Base-by-base conservation (phyloP, 306 rosid species). In the Citrullus colocynthis region DNA sequence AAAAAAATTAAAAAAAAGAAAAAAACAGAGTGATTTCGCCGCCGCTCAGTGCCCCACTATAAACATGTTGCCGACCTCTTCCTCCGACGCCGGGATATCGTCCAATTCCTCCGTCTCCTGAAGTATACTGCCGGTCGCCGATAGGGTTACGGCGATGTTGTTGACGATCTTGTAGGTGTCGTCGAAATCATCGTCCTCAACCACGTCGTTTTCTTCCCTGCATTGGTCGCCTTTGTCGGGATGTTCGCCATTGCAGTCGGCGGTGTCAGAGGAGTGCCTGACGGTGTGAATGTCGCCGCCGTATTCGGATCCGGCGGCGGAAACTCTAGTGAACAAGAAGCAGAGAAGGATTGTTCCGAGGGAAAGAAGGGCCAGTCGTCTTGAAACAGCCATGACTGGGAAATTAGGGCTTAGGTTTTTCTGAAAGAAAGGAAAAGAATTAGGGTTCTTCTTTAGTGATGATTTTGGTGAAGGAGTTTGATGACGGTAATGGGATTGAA, bases 91-190 rank as follows among this genome's bases (percentile, higher is more conserved):
- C 16, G 44, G 56, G 0, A 10, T 1, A 3, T 72, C 24, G 3
- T 49, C 59, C 24, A 21, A 9, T 51, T 71, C n/a, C 59, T 71
- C 76, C 7, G 2, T 5, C 24, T 52, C 39, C 8, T 17, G 6
- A 14, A 21, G 11, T 7, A 28, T 4, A 0, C 8, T 30, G 1
- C 77, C 77, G 56, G 77, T 28, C 13, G 77, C 24, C 77, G 77
- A 72, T 12, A 72, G 37, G 2, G 14, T 28, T 10, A 72, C 2
- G 21, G 60, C 44, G 9, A 72, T 28, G 56, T 72, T 72, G 60
- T 49, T 49, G 2, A 72, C 77, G 44, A 72, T 15, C 24, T 86
- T 84, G 83, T 82, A 86, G 5, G 87, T 80, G 15, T 86, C 86
- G 3, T 84, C 84, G 7, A 73, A 52, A 24, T 74, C 82, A 3